phyloP scores from a whole-genome alignment of 73 alveolate species.

The Stentor coeruleus region DNA sequence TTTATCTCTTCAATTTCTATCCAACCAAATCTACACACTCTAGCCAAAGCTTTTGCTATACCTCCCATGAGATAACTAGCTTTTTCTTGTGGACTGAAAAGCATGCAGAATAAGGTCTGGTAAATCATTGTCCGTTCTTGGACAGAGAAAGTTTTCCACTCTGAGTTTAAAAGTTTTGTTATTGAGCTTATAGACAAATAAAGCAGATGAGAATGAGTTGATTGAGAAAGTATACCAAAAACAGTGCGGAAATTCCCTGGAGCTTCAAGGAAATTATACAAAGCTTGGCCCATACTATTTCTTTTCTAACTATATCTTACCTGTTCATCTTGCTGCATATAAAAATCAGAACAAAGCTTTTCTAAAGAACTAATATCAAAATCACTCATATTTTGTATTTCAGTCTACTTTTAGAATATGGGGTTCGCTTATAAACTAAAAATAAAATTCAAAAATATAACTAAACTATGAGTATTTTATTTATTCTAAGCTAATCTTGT shows the following conservation, averaged over 20 bases:
- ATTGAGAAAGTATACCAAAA: neutral
- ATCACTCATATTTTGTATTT: neutral
- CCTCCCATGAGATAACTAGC: neutral
- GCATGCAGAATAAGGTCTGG: neutral
- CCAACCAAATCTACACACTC: neutral
- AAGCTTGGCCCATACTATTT: neutral
- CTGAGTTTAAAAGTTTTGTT: neutral
- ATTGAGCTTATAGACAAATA: neutral
- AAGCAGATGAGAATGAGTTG: neutral
- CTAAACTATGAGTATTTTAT: too few relatives aligned
- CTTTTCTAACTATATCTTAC: neutral
- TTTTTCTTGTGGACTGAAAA: too few relatives aligned
- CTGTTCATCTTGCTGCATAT: neutral
- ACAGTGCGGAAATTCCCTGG: neutral
- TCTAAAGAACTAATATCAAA: neutral
- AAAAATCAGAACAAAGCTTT: neutral
- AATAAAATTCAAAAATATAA: too few relatives aligned
- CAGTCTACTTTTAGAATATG: too few relatives aligned
- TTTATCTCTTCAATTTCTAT: neutral
- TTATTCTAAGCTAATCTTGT: neutral
- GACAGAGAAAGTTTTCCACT: neutral
- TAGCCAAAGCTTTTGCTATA: slow-evolving; percentile 1
- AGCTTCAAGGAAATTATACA: neutral
- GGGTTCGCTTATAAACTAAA: too few relatives aligned
- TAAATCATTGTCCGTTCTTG: neutral